Evolutionary conservation across 2,329 filamentous ascomycete species (phyloP).

Genomic region (Sarocladiaceae sp.): DNA sequence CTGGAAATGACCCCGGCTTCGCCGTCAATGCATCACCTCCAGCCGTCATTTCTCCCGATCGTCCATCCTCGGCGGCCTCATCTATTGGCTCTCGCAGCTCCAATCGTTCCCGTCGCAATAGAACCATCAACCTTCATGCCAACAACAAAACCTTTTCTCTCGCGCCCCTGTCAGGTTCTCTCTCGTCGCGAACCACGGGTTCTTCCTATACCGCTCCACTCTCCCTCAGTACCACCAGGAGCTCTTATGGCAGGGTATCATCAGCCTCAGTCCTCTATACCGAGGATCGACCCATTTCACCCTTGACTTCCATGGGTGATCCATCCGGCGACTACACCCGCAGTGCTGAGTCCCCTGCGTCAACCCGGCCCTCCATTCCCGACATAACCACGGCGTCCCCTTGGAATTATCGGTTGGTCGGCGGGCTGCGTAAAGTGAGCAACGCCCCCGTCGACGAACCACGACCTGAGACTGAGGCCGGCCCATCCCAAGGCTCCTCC

Average conservation of each 20-base stretch:
- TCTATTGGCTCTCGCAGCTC: slow-evolving; percentile 12
- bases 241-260: slow-evolving; percentile 40
- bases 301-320: slow-evolving; percentile 42
- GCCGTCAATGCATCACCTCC: slow-evolving; percentile 5
- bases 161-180: slow-evolving; percentile 21
- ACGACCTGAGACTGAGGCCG: slow-evolving; percentile 10
- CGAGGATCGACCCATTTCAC: slow-evolving; percentile 42
- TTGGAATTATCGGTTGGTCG: slow-evolving; percentile 48
- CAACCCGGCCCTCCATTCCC: slow-evolving; percentile 14
- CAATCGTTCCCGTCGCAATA: slow-evolving; percentile 13
- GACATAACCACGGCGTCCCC: slow-evolving; percentile 27
- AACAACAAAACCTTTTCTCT: slow-evolving; percentile 57
- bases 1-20: slow-evolving; percentile 7
- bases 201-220: slow-evolving; percentile 28
- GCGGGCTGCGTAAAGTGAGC: slow-evolving; percentile 47
- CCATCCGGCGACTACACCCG: slow-evolving; percentile 14
- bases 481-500: slow-evolving; percentile 7
- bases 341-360: slow-evolving; percentile 8
- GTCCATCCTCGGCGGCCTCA: slow-evolving; percentile 20
- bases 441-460: slow-evolving; percentile 26
- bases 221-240: slow-evolving; percentile 36
- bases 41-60: slow-evolving; percentile 9
- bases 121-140: slow-evolving; percentile 44
- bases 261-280: slow-evolving; percentile 40
- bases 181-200: slow-evolving; percentile 22